phyloP scores from a whole-genome alignment of 1,284 basidiomycete species.

The Ceratobasidium sp. region DNA sequence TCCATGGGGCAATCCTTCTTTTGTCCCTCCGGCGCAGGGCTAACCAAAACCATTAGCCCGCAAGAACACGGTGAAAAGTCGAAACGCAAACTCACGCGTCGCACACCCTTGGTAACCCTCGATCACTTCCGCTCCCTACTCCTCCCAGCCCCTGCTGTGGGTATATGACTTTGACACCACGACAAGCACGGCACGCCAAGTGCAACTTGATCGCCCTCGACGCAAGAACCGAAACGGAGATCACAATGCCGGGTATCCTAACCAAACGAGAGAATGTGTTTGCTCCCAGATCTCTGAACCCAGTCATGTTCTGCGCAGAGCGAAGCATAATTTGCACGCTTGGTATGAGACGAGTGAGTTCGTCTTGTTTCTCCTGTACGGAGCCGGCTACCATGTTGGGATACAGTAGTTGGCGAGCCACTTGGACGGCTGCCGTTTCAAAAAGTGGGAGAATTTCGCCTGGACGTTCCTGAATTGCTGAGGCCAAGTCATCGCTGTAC shows the following conservation, averaged over 20 bases:
- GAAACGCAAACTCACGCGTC: constrained; percentile 63
- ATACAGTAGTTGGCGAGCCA: constrained; percentile 80
- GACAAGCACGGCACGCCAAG: constrained; percentile 92
- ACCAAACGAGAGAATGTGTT: constrained; percentile 96
- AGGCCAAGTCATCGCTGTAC: constrained; percentile 93
- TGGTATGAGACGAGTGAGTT: constrained; percentile 71
- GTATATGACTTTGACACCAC: constrained; percentile 79
- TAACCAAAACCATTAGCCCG: constrained; percentile 35
- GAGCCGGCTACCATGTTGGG: constrained; percentile 55
- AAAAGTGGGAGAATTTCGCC: constrained; percentile 90
- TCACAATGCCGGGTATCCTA: constrained; percentile 96
- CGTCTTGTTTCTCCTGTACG: constrained; percentile 60
- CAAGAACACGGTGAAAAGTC: background rate
- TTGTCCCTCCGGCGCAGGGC: constrained; percentile 71
- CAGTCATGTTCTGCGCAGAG: constrained; percentile 89
- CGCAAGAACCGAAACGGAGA: constrained; percentile 92
- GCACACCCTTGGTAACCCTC: constrained; percentile 83
- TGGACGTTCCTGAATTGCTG: constrained; percentile 87
- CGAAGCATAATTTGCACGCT: constrained; percentile 89
- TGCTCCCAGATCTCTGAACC: constrained; percentile 94
- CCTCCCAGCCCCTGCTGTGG: constrained; percentile 88
- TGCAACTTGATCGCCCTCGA: constrained; percentile 92
- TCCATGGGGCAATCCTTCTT: constrained; percentile 94
- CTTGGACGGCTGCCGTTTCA: constrained; percentile 83
- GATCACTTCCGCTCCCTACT: constrained; percentile 66